These are phyloP conservation scores for Trichocladium uniseriatum DNA, from an alignment of 495 filamentous ascomycete genomes.

Conservation along the genomic window DNA sequence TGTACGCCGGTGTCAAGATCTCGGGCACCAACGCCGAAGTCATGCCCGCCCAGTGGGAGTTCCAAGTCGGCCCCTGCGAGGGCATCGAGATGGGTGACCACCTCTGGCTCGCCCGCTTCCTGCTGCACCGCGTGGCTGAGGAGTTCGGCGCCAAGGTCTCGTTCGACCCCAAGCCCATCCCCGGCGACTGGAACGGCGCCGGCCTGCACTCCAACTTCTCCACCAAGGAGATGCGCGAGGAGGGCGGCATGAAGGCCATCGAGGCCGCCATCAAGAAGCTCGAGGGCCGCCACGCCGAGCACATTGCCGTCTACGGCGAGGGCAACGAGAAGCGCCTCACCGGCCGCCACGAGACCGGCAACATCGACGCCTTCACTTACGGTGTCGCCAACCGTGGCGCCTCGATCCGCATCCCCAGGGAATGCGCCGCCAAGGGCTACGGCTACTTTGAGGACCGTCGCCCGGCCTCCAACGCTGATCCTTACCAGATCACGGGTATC, in stretches of 20 bases:
- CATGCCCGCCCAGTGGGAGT: constrained; percentile 91
- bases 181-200: constrained; percentile 98
- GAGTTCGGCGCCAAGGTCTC: constrained; percentile 96
- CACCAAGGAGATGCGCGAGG: constrained; percentile 72
- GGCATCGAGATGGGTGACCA: constrained; percentile 95
- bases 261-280: constrained; percentile 60
- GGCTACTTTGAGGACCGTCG: constrained; percentile 98
- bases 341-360: constrained; percentile 85
- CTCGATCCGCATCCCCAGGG: constrained; percentile 80
- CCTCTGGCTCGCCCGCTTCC: constrained; percentile 93
- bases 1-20: constrained; percentile 86
- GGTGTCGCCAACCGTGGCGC: constrained; percentile 95
- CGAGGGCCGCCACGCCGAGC: constrained; percentile 78
- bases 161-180: constrained; percentile 95
- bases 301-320: constrained; percentile 96
- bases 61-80: constrained; percentile 90
- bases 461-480: constrained; percentile 90
- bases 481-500: constrained; percentile 54
- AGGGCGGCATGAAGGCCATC: constrained; percentile 91
- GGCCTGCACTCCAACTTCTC: constrained; percentile 96
- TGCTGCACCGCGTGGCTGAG: constrained; percentile 92
- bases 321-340: constrained; percentile 88
- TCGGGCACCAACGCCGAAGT: constrained; percentile 99
- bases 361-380: constrained; percentile 88
- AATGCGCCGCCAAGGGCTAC: constrained; percentile 83